Evolutionary conservation across 805 yeast genomes (phyloP), one percentile per base, ranked within the genome.

Genomic region (Candida insectorum): DNA sequence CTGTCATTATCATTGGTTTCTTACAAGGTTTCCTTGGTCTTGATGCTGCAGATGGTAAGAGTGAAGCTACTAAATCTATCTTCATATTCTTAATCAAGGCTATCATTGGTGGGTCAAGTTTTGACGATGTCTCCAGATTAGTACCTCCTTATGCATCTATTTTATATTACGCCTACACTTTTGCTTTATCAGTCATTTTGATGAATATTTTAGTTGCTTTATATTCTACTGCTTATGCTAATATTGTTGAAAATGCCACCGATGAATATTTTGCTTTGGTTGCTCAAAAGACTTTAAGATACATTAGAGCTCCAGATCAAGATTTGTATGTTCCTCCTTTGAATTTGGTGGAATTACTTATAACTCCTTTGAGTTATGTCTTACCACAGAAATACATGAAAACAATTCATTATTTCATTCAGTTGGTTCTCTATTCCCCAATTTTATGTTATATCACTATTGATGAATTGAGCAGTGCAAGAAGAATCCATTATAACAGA

Each of bases 61-160:
- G 82, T 37, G 93, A 86, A 44, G 81, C 85, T 16, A 84, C 95
- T 1, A 58, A 65, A 14, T 65, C 75, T 21, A 79, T 85, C 31
- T 56, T 85, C 28, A 61, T 76, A 7, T 79, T 81, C 12, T 69
- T 87, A 60, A 67, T 82, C 26, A 75, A 81, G 39, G 82, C 93
- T 0, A 76, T 88, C 6, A 65, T 87, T 39, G 87, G 88, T 7
- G 81, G 78, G 5, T 83, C 93, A 2, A 79, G 79, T 37, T 85
- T 85, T 49, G 74, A 67, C 20, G 79, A 81, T 30, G 80, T 85
- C 47, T 77, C 76, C 24, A 63, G 74, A 33, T 81, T 87, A 54
- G 88, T 86, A 0, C 85, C 86, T 12, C 96, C 96, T 5, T 87
- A 84, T 56, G 95, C 95, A 0, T 75, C 78, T n/a, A 60, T 86